phyloP scores from a whole-genome alignment of 306 rosid genomes.

The Sophora flavescens region DNA sequence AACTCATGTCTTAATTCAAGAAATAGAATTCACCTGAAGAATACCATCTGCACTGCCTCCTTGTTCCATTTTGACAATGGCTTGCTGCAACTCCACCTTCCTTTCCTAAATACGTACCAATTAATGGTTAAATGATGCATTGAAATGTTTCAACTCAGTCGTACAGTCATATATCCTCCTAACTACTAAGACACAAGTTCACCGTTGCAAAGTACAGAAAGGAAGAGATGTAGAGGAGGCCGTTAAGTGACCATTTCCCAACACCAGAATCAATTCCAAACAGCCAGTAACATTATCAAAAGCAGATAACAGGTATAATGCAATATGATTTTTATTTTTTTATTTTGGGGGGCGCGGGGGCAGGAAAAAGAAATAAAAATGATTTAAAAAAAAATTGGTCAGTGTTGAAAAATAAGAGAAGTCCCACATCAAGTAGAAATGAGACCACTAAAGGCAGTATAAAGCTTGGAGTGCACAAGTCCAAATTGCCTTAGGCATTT shows the following conservation, averaged over 20 bases:
- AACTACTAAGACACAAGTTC: constrained; percentile 3
- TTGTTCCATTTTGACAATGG: constrained; percentile 87
- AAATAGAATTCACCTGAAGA: constrained; percentile 77
- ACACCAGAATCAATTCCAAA: constrained; percentile 20
- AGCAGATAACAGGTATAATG: neutral
- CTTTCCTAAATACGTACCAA: constrained; percentile 66
- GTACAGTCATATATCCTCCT: constrained; percentile 32
- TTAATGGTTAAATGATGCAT: constrained; percentile 38
- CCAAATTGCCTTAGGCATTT: too few relatives aligned
- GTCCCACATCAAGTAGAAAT: too few relatives aligned
- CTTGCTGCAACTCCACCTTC: constrained; percentile 88
- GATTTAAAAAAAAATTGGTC: neutral
- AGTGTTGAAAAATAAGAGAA: too few relatives aligned
- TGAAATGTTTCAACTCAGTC: constrained; percentile 39
- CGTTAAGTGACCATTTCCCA: constrained; percentile 11
- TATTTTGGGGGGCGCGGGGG: neutral
- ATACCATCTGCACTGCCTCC: constrained; percentile 99
- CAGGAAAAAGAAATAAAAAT: neutral
- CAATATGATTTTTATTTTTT: neutral
- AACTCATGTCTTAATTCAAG: constrained; percentile 30
- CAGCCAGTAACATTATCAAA: neutral
- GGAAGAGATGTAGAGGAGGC: neutral
- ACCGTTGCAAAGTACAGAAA: neutral
- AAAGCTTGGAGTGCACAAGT: too few relatives aligned
- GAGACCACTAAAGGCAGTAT: too few relatives aligned